These are phyloP conservation scores for Adansonia madagascariensis DNA, from an alignment of 441 rosid genomes.

Conservation along the genomic window DNA sequence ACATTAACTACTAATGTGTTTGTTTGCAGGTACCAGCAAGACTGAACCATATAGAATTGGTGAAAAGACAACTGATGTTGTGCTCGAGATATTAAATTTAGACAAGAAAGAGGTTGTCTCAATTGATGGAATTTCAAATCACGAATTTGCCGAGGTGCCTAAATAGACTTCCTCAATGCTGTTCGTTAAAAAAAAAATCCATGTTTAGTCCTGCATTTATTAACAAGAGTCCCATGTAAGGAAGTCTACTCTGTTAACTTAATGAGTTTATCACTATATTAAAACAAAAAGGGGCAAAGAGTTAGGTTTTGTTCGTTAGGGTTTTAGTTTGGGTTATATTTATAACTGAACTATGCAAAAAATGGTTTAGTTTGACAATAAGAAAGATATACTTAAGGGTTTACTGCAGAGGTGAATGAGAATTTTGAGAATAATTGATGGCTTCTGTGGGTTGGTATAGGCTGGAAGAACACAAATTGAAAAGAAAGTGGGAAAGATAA, in stretches of 20 bases:
- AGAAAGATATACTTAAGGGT: not conserved
- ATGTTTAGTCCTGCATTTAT: not conserved
- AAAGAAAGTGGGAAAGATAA: slow-evolving; percentile 16
- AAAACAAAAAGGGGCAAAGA: not conserved
- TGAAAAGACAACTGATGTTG: slow-evolving; percentile 54
- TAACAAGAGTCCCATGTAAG: not conserved
- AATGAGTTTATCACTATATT: not conserved
- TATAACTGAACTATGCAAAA: not conserved
- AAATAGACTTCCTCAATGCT: slow-evolving; percentile 19
- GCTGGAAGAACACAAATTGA: not conserved
- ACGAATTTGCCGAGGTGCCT: slow-evolving; percentile 90
- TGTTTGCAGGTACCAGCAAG: slow-evolving; percentile 66
- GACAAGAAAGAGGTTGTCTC: slow-evolving; percentile 79
- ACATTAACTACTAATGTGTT: slow-evolving; percentile 19
- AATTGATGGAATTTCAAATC: slow-evolving; percentile 77
- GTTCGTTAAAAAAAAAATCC: not conserved
- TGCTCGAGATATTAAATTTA: slow-evolving; percentile 78
- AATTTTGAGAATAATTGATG: not conserved
- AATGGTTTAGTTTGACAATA: not conserved
- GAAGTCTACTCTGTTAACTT: not conserved
- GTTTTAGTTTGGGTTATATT: not conserved
- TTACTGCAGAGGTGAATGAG: slow-evolving; percentile 7
- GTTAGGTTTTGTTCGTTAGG: not conserved
- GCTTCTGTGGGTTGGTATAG: not conserved
- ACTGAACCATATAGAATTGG: slow-evolving; percentile 72